phyloP scores from a whole-genome alignment of 352 stramenopile species.

The Phytophthora brassicae region DNA sequence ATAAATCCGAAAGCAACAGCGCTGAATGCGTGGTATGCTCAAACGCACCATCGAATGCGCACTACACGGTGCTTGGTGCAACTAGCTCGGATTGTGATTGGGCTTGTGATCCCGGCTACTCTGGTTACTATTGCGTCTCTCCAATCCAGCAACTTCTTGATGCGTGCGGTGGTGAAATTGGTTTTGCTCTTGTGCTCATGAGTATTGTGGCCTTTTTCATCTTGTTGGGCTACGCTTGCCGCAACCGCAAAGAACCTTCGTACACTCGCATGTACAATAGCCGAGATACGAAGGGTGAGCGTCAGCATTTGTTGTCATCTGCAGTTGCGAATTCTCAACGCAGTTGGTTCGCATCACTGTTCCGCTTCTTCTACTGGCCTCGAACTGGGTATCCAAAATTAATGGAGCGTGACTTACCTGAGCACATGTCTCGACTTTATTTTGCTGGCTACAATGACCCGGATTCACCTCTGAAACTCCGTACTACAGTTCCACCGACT shows the following conservation, averaged over 20 bases:
- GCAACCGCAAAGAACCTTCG: conserved; percentile 67
- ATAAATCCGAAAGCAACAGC: conserved; percentile 80
- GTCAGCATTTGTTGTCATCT: conserved; percentile 64
- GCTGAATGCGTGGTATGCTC: conserved; percentile 63
- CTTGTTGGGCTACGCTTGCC: conserved; percentile 68
- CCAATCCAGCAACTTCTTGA: conserved; percentile 77
- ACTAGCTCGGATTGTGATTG: conserved; percentile 63
- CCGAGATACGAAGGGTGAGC: conserved; percentile 50
- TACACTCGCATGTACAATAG: conserved; percentile 58
- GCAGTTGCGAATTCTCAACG: conserved; percentile 57
- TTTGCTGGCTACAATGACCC: conserved; percentile 67
- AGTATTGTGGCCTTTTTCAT: conserved; percentile 74
- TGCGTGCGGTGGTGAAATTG: conserved; percentile 73
- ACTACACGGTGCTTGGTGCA: conserved; percentile 55
- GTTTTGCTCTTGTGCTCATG: conserved; percentile 66
- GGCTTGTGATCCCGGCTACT: conserved; percentile 79
- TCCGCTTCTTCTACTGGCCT: conserved; percentile 74
- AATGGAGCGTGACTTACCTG: conserved; percentile 70
- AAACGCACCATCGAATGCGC: conserved; percentile 68
- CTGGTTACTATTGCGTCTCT: conserved; percentile 68
- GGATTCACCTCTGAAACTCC: conserved; percentile 58
- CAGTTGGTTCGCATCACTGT: conserved; percentile 55
- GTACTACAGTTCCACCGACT: conserved; percentile 52
- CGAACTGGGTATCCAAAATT: conserved; percentile 80
- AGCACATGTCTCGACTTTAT: conserved; percentile 84